Conservation (phyloP, 2,329 filamentous ascomycete genomes). For the Colletotrichum tropicale region DNA sequence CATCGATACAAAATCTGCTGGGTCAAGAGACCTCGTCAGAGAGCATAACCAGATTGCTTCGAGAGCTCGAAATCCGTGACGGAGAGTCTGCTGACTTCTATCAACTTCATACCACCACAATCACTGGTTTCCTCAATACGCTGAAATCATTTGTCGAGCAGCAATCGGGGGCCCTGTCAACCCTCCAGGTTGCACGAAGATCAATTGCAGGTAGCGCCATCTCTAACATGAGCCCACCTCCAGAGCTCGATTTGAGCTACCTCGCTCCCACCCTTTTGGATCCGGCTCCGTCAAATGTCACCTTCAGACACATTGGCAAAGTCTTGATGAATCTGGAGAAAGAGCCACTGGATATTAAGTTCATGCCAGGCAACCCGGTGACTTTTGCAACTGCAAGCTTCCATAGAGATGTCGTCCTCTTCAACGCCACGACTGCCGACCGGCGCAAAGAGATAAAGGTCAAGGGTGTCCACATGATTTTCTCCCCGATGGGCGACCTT, state of each 20-base stretch:
- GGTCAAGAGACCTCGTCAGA: not conserved
- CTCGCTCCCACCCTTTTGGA: not conserved
- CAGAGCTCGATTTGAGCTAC: not conserved
- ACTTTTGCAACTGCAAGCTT: constrained; percentile 12
- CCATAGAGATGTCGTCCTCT: constrained; percentile 4
- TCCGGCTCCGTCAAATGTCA: not conserved
- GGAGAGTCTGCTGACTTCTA: not conserved
- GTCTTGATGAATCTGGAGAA: constrained; percentile 10
- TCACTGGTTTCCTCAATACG: not conserved
- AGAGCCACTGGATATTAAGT: constrained; percentile 6
- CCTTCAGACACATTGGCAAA: constrained; percentile 1
- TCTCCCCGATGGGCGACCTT: not conserved
- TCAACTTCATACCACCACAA: not conserved
- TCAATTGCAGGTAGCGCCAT: not conserved
- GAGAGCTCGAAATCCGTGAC: not conserved
- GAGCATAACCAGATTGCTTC: not conserved
- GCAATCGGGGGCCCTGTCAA: not conserved
- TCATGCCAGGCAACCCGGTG: not conserved
- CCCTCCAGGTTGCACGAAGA: not conserved
- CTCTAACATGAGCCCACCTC: not conserved
- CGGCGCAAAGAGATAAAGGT: not conserved
- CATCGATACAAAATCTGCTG: not conserved
- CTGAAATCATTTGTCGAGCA: not conserved
- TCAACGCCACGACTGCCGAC: not conserved
- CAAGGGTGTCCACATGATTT: constrained; percentile 7